A percentile compares a stretch with the other conserved stretches of the same genome.
Conservation (phyloP, 2,329 filamentous ascomycete species). For the Colletotrichum spinosum region DNA sequence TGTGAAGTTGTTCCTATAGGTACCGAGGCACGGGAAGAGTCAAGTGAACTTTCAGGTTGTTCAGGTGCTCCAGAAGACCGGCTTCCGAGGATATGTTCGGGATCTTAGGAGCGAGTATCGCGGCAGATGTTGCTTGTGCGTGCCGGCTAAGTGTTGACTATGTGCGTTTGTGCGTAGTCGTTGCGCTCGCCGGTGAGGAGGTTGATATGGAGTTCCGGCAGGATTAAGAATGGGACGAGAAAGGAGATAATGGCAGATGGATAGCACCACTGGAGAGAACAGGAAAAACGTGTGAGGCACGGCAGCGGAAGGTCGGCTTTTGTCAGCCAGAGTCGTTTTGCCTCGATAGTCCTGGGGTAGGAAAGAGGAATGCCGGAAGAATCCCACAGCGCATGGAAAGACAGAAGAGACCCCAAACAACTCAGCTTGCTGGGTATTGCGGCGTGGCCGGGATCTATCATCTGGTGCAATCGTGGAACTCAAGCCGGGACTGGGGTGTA, state of each 20-base stretch:
- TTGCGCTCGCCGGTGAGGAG: neutral
- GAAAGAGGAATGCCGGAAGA: conserved; percentile 6
- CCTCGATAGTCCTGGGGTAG: conserved; percentile 14
- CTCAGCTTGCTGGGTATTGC: neutral
- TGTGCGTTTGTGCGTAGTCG: conserved; percentile 15
- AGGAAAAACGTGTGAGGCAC: conserved; percentile 19
- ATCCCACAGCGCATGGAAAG: conserved; percentile 1
- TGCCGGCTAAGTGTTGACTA: neutral
- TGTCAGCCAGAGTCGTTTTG: conserved; percentile 33
- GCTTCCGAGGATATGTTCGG: conserved; percentile 36
- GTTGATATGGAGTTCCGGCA: neutral
- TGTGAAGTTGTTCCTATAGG: neutral
- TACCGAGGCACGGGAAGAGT: neutral
- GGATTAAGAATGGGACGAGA: conserved; percentile 22
- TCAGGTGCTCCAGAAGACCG: conserved; percentile 36
- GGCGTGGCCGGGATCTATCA: conserved; percentile 28
- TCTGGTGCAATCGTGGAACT: conserved; percentile 34
- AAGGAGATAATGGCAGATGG: conserved; percentile 22
- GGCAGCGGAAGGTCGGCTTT: conserved; percentile 35
- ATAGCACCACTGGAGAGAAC: conserved; percentile 24
- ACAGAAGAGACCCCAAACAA: too few species aligned
- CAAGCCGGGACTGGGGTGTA: conserved; percentile 7
- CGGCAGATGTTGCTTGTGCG: conserved; percentile 9
- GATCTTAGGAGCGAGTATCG: conserved; percentile 22
- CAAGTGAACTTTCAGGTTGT: neutral